phyloP scores from a whole-genome alignment of 805 yeast species.

The Yarrowia porcina region DNA sequence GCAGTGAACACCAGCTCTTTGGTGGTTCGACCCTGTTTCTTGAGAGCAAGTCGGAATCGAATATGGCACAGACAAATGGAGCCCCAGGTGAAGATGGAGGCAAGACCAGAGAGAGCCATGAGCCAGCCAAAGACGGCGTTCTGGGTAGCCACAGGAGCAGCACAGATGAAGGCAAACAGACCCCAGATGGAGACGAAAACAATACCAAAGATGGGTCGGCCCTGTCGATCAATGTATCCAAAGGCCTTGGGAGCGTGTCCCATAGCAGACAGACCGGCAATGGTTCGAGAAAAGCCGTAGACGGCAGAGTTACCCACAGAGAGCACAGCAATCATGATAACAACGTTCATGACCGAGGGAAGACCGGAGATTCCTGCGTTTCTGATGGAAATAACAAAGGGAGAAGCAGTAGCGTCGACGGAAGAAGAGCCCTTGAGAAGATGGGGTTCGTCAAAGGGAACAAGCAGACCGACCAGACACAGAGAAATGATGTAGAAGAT shows the following conservation, averaged over 20 bases:
- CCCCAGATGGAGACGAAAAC: conserved; percentile 48
- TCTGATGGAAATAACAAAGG: conserved; percentile 68
- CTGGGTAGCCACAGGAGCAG: conserved; percentile 46
- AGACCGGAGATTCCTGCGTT: conserved; percentile 64
- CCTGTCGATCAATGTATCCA: conserved; percentile 69
- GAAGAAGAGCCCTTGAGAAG: conserved; percentile 47
- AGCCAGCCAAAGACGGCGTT: conserved; percentile 60
- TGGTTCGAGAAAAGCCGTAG: conserved; percentile 65
- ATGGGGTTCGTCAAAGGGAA: conserved; percentile 57
- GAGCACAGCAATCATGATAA: conserved; percentile 62
- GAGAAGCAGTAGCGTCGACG: conserved; percentile 66
- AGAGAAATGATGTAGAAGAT: conserved; percentile 63
- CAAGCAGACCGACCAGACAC: conserved; percentile 61
- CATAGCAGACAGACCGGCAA: conserved; percentile 64
- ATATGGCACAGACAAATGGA: conserved; percentile 63
- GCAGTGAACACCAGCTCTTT: conserved; percentile 63
- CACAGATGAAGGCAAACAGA: conserved; percentile 58
- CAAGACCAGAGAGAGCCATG: conserved; percentile 65
- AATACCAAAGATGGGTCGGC: conserved; percentile 75
- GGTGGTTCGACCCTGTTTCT: conserved; percentile 53
- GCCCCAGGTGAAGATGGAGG: conserved; percentile 73
- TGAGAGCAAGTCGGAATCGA: conserved; percentile 59
- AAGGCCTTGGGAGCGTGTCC: conserved; percentile 59
- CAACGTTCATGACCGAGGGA: conserved; percentile 69
- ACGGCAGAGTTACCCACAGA: conserved; percentile 75